Evolutionary conservation across 352 stramenopile species (phyloP).

Genomic region (Hyphochytrium catenoides): DNA sequence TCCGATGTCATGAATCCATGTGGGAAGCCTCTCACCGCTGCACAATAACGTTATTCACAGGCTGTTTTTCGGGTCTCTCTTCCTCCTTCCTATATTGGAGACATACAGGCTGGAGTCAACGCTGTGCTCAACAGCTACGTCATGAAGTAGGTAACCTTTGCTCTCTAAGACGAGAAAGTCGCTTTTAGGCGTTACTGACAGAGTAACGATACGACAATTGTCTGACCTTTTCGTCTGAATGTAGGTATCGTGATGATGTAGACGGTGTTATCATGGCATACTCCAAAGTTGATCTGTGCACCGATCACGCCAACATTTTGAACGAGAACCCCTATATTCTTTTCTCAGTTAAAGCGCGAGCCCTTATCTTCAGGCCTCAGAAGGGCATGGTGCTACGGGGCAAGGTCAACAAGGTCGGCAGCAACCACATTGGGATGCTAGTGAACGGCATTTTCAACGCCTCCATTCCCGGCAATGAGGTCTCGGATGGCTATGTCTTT

Average conservation of each 20-base stretch:
- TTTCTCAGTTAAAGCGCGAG: slow-evolving; percentile 35
- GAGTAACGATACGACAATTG: too few species aligned
- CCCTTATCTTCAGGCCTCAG: slow-evolving; percentile 35
- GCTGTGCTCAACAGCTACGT: too few species aligned
- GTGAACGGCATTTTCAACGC: slow-evolving; percentile 53
- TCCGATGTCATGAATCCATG: too few species aligned
- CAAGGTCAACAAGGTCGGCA: slow-evolving; percentile 53
- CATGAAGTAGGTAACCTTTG: too few species aligned
- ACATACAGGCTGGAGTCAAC: too few species aligned
- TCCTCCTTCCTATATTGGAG: too few species aligned
- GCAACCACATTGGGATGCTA: slow-evolving; percentile 56
- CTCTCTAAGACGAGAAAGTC: too few species aligned
- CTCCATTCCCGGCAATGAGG: slow-evolving; percentile 34
- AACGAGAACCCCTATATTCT: slow-evolving; percentile 61
- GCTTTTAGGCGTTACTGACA: too few species aligned
- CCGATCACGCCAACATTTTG: slow-evolving; percentile 31
- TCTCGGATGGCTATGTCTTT: slow-evolving; percentile 43
- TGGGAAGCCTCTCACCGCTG: too few species aligned
- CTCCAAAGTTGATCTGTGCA: slow-evolving; percentile 27
- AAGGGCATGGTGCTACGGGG: slow-evolving; percentile 32
- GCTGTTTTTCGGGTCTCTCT: too few species aligned
- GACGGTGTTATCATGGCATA: slow-evolving; percentile 42
- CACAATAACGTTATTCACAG: too few species aligned
- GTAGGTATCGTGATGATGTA: slow-evolving; percentile 40
- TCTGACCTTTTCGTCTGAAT: too few species aligned